Conservation (phyloP, 1,139 yeast species). For the Yamadazyma friedrichii region DNA sequence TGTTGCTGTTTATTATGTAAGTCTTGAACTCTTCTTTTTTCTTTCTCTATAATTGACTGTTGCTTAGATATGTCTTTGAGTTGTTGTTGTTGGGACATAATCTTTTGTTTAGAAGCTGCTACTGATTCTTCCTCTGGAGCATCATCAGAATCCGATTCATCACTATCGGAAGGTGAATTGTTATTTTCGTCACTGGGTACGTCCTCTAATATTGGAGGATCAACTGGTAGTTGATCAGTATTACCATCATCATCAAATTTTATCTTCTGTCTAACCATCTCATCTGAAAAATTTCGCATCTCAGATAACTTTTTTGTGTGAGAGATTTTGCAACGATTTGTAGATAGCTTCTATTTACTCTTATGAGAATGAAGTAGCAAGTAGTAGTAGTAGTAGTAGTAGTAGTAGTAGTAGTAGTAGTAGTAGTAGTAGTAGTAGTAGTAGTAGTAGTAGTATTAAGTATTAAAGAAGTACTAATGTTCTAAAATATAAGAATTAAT, state of each 20-base stretch:
- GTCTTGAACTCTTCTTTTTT: conserved; percentile 51
- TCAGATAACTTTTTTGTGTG: not conserved
- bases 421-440: too few relatives aligned
- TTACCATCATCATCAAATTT: conserved; percentile 27
- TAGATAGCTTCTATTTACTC: not conserved
- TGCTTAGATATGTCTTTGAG: conserved; percentile 31
- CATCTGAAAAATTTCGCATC: conserved; percentile 5
- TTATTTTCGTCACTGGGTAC: conserved; percentile 5
- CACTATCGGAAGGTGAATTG: conserved; percentile 5
- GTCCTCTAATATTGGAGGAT: not conserved
- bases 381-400: too few relatives aligned
- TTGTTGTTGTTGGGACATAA: conserved; percentile 36
- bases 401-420: too few relatives aligned
- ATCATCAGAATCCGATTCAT: conserved; percentile 38
- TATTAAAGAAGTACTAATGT: too few relatives aligned
- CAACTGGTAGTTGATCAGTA: conserved; percentile 16
- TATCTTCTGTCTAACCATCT: conserved; percentile 24
- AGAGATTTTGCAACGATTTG: too few relatives aligned
- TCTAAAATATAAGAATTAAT: conserved; percentile 26
- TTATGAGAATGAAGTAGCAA: too few relatives aligned
- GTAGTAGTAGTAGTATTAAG: too few relatives aligned
- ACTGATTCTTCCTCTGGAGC: conserved; percentile 51
- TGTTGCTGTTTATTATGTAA: conserved; percentile 50
- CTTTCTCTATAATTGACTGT: conserved; percentile 37
- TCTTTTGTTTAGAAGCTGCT: conserved; percentile 25